phyloP scores from a whole-genome alignment of 2,329 filamentous ascomycete genomes.

The Colletotrichum spaethianum region DNA sequence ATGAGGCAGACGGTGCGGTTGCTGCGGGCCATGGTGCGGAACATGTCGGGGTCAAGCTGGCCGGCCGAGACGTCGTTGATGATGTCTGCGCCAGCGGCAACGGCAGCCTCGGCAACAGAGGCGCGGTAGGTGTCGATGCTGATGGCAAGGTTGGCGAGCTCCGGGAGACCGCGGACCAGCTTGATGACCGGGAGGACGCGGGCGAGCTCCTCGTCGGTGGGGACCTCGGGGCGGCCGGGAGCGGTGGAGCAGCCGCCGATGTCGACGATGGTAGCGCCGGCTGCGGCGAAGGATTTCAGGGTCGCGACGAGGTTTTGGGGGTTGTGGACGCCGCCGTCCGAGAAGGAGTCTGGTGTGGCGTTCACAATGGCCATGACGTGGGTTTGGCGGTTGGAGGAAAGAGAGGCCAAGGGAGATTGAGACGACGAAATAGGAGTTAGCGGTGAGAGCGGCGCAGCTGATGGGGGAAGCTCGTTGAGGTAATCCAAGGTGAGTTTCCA shows the following conservation, averaged over 20 bases:
- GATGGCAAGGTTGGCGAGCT: constrained; percentile 76
- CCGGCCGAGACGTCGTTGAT: constrained; percentile 96
- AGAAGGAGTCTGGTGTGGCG: constrained; percentile 96
- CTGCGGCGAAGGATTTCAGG: constrained; percentile 72
- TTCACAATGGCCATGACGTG: constrained; percentile 96
- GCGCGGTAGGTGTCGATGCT: constrained; percentile 96
- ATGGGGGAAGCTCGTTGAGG: constrained; percentile 69
- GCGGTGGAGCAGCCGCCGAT: constrained; percentile 94
- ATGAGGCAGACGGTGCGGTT: constrained; percentile 87
- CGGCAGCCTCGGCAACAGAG: constrained; percentile 81
- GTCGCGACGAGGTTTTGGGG: constrained; percentile 69
- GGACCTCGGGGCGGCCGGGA: constrained; percentile 79
- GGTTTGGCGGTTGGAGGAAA: constrained; percentile 73
- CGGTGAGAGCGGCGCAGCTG: constrained; percentile 67
- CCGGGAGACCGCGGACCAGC: constrained; percentile 77
- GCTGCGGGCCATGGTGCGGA: constrained; percentile 82
- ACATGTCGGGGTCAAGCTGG: constrained; percentile 83
- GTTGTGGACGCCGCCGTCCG: constrained; percentile 82
- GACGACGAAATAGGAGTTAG: constrained; percentile 68
- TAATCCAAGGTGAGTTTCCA: constrained; percentile 74
- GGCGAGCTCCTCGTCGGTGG: constrained; percentile 79
- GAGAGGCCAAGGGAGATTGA: constrained; percentile 67
- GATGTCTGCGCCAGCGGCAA: constrained; percentile 87
- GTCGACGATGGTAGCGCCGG: constrained; percentile 88
- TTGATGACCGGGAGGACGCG: constrained; percentile 86